These are phyloP conservation scores for Effrenium voratum DNA, from an alignment of 73 alveolate genomes.

Conservation along the genomic window DNA sequence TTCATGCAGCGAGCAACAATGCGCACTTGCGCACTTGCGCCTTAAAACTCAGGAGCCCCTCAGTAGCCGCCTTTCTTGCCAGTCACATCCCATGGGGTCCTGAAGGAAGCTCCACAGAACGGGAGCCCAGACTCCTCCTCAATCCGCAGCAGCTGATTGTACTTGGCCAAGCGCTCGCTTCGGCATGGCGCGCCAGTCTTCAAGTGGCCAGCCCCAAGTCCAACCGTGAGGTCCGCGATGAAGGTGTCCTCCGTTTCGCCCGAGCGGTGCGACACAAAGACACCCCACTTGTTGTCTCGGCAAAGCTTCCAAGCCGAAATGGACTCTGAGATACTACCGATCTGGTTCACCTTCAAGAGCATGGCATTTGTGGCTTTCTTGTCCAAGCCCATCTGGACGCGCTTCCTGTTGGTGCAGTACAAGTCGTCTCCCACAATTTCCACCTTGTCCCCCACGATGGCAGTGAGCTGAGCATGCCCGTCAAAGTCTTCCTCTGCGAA, in stretches of 20 bases:
- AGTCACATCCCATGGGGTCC: slow-evolving; percentile 44
- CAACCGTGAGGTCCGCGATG: slow-evolving; percentile 99
- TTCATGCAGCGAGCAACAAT: too few relatives aligned
- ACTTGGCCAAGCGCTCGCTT: slow-evolving; percentile 99
- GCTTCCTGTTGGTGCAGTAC: slow-evolving; percentile 97
- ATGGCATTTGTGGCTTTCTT: slow-evolving; percentile 98
- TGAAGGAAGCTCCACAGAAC: slow-evolving; percentile 44
- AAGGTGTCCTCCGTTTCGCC: slow-evolving; percentile 99
- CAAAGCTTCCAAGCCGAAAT: slow-evolving; percentile 97
- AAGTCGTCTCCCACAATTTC: slow-evolving; percentile 99
- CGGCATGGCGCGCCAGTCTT: slow-evolving; percentile 99
- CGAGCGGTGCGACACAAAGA: slow-evolving; percentile 99
- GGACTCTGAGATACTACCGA: slow-evolving; percentile 98
- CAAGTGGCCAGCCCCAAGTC: slow-evolving; percentile 97
- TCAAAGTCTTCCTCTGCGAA: slow-evolving; percentile 99
- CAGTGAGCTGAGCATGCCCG: slow-evolving; percentile 67
- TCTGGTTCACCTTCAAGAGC: slow-evolving; percentile 98
- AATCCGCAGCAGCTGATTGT: slow-evolving; percentile 98
- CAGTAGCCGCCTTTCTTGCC: slow-evolving; percentile 17
- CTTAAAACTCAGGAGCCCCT: neutral
- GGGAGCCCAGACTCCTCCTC: slow-evolving; percentile 95
- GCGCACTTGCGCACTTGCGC: neutral
- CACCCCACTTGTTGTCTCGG: slow-evolving; percentile 96
- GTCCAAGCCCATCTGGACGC: slow-evolving; percentile 97
- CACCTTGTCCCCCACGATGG: slow-evolving; percentile 95